Evolutionary conservation across 371 early-diverging fungal genomes (phyloP), one percentile per base, ranked within the genome.

Genomic region (Parasitella parasitica): DNA sequence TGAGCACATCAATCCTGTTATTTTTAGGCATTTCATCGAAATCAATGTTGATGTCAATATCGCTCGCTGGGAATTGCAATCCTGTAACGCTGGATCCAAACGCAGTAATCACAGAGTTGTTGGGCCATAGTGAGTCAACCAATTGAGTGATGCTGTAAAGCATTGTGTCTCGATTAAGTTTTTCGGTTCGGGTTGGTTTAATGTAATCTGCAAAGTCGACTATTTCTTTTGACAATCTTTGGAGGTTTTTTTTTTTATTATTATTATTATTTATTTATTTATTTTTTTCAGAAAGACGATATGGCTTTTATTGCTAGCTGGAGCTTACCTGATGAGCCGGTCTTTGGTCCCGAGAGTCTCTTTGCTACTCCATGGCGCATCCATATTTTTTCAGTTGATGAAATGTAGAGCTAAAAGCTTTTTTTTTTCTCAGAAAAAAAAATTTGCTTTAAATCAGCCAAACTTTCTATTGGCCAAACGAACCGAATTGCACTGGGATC

Each of bases 41-140:
- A 15, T 61, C 46, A 24, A 71, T 61, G 20, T 63, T 67, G 22
- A 67, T 51, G 27, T 71, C 72, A 0, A 71, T 16, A 59, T 71
- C 72, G 39, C 72, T 71, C 22, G 55, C 36, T 4, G 72, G 72
- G 32, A 72, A 59, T 2, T 53, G 59, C n/a, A 72, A 51, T 16
- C 64, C 62, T 13, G 69, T 72, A 3, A 57, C 63, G 38, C 59
- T 39, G 13, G 69, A 68, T 4, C 72, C 72, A 59, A 68, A 55
- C 18, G 51, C 46, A 15, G 57, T 46, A 12, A 59, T 38, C 6
- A 46, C 15, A 4, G 13, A 30, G 18, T 43, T 32, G 6, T n/a
- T 32, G n/a, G 61, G 62, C 24, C 34, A 54, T 30, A 49, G 2
- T 2, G 38, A 39, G 4, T 51, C 28, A 1, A 64, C 15, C 2